Evolutionary conservation across 805 yeast genomes (phyloP), one percentile per base, ranked within the genome.

Genomic region (Candida loeiensis): DNA sequence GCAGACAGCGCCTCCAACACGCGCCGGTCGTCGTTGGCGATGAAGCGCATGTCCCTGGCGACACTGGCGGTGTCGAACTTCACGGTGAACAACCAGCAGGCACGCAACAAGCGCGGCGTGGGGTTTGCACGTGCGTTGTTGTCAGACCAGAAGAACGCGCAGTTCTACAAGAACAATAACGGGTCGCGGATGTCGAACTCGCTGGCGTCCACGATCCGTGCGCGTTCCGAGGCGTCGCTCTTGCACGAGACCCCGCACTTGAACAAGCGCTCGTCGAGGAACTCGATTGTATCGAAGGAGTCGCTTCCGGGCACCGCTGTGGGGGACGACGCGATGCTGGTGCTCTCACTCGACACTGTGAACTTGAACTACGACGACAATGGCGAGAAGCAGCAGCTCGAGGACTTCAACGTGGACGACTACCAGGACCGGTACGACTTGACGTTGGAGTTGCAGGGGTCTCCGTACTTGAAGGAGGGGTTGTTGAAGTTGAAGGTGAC

Each of bases 401-500:
- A 68, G 36, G 56, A 64, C 40, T 69, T 69, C 37, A 58, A 66
- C 45, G 61, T 63, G 12, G 59, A 61, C 29, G 66, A 67, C 40
- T 69, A 59, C 50, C 73, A 69, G 47, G 75, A 66, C 47, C 71
- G 71, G 22, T 73, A 70, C 43, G 88, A 82, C 56, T 69, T 76
- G 47, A 76, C 75, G 27, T 64, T 82, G 42, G 89, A 81, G 51
- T 64, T 79, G 34, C 72, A 73, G 38, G 91, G 91, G 1, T 79
- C 90, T 1, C 91, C 93, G 1, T 84, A 86, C 78, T 71, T 80
- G 41, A 81, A 84, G 54, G 91, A 84, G 60, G 91, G 93, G 1
- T 52, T 84, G 26, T 64, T 80, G 48, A 68, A 74, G 46, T 58
- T 66, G 50, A 61, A 58, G 43, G 58, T 66, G 19, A 47, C 57